phyloP scores from a whole-genome alignment of 129 eudicot species.

The Erigeron canadensis region DNA sequence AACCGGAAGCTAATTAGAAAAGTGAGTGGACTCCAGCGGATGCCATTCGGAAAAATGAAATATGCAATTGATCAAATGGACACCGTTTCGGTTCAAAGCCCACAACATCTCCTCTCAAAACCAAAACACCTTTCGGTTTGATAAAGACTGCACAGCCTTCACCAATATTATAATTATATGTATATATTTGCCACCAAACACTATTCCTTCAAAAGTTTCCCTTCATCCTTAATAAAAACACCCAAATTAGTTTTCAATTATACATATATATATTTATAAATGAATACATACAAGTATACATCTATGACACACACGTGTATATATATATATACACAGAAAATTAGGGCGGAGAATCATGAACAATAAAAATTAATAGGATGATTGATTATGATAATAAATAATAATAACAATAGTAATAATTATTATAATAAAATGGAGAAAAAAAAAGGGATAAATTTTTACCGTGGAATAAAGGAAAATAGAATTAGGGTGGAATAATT shows the following conservation, averaged over 20 bases:
- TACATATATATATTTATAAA: background rate
- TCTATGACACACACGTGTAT: too few relatives aligned
- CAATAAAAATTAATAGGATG: conserved; percentile 11
- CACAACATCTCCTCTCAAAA: conserved; percentile 47
- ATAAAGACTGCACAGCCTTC: conserved; percentile 22
- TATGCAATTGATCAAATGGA: conserved; percentile 57
- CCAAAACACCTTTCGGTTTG: conserved; percentile 16
- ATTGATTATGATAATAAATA: background rate
- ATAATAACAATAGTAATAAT: conserved; percentile 16
- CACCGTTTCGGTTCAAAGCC: conserved; percentile 49
- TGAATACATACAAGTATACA: background rate
- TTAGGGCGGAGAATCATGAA: conserved; percentile 17
- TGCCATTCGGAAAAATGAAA: conserved; percentile 88
- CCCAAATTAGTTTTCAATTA: conserved; percentile 10
- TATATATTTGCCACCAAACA: conserved; percentile 23
- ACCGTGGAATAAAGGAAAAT: conserved; percentile 21
- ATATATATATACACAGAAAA: background rate
- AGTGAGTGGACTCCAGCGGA: conserved; percentile 58
- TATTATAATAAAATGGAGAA: background rate
- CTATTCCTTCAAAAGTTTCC: conserved; percentile 11
- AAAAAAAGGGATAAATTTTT: conserved; percentile 9
- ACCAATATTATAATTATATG: conserved; percentile 35
- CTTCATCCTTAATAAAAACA: conserved; percentile 25
- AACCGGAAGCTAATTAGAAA: conserved; percentile 29
- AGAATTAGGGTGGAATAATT: conserved; percentile 20